Conservation (phyloP, 306 rosid genomes). For the Cucumis melo region DNA sequence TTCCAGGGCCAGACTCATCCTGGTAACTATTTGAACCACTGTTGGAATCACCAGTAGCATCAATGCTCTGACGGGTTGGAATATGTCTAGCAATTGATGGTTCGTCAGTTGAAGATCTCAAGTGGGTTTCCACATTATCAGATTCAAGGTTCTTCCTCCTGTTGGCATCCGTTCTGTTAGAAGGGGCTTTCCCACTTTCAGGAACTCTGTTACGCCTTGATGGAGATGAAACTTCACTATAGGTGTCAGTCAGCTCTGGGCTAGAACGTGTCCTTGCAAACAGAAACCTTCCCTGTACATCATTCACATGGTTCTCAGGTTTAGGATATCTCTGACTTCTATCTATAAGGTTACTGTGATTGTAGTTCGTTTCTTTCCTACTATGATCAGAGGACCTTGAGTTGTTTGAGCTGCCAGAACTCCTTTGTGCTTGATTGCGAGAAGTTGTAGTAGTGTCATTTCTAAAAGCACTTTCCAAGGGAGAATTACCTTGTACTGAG, state of each 20-base stretch:
- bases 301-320: constrained; percentile 27
- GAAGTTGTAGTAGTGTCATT: constrained; percentile 29
- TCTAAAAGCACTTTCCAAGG: constrained; percentile 31
- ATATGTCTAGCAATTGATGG: constrained; percentile 27
- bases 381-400: constrained; percentile 36
- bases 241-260: constrained; percentile 86
- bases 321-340: constrained; percentile 45
- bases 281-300: constrained; percentile 52
- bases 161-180: constrained; percentile 40
- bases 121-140: constrained; percentile 27
- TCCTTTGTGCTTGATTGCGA: constrained; percentile 40
- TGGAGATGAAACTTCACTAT: constrained; percentile 56
- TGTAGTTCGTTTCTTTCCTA: constrained; percentile 33
- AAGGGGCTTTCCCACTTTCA: constrained; percentile 42
- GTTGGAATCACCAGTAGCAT: constrained; percentile 40
- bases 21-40: constrained; percentile 33
- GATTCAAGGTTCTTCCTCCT: constrained; percentile 45
- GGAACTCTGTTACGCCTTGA: constrained; percentile 37
- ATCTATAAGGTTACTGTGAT: constrained; percentile 28
- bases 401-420: constrained; percentile 34
- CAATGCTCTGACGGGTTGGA: constrained; percentile 33
- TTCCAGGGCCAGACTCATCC: constrained; percentile 35
- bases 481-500: constrained; percentile 39
- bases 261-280: constrained; percentile 96
- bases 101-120: constrained; percentile 33